Percentiles rank a stretch among this genome's conserved stretches.
Conservation (phyloP, 148 eudicot species). For the Tetragonia tetragonoides region DNA sequence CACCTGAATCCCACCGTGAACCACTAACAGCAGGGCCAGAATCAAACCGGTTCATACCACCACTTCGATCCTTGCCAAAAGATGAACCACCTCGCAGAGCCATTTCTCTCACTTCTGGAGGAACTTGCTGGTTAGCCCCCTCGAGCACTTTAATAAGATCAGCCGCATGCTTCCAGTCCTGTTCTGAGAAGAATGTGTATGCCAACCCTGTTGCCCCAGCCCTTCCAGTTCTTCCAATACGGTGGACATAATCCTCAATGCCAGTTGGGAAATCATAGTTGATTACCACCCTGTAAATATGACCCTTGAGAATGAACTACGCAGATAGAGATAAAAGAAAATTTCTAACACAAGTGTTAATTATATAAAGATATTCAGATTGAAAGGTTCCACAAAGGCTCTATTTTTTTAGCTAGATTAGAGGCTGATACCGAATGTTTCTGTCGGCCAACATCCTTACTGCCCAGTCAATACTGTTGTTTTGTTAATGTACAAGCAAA, state of each 20-base stretch:
- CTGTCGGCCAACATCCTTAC: background rate
- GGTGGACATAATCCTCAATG: slow-evolving; percentile 96
- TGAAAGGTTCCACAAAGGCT: background rate
- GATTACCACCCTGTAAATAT: slow-evolving; percentile 71
- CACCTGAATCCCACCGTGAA: slow-evolving; percentile 74
- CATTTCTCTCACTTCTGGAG: slow-evolving; percentile 76
- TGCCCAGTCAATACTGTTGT: background rate
- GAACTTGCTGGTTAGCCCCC: slow-evolving; percentile 93
- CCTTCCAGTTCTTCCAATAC: slow-evolving; percentile 97
- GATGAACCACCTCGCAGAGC: slow-evolving; percentile 70
- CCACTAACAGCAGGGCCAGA: slow-evolving; percentile 43
- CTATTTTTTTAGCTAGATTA: background rate
- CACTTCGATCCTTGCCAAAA: slow-evolving; percentile 59
- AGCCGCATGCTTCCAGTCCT: slow-evolving; percentile 86
- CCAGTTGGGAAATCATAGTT: slow-evolving; percentile 96
- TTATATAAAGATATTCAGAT: background rate
- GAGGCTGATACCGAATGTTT: background rate
- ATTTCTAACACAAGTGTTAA: background rate
- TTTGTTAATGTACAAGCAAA: background rate
- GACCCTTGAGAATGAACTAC: background rate
- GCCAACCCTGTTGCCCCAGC: slow-evolving; percentile 95
- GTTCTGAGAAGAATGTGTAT: slow-evolving; percentile 90
- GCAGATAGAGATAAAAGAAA: background rate
- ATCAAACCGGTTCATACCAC: slow-evolving; percentile 56
- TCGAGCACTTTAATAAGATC: slow-evolving; percentile 82